Evolutionary conservation across 1,139 yeast genomes (phyloP).

Genomic region (Kodamaea anthophila): DNA sequence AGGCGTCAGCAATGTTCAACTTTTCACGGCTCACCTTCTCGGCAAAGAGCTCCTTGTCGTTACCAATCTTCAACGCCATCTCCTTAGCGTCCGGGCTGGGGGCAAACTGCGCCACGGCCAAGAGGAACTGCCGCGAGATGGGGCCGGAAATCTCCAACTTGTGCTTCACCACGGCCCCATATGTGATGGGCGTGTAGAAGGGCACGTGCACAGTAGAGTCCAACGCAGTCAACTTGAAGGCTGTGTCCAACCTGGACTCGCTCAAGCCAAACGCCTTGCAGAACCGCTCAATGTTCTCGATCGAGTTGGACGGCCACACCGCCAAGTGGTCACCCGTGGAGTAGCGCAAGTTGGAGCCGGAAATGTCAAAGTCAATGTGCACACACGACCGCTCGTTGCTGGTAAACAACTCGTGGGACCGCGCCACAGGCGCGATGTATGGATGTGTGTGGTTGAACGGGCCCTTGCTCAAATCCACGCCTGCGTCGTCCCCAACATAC

Average conservation of each 20-base stretch:
- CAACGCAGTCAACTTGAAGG: slow-evolving; percentile 60
- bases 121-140: slow-evolving; percentile 81
- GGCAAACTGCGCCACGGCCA: slow-evolving; percentile 77
- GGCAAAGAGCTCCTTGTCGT: slow-evolving; percentile 66
- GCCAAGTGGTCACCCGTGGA: slow-evolving; percentile 96
- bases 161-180: slow-evolving; percentile 79
- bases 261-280: slow-evolving; percentile 55
- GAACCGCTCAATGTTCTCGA: slow-evolving; percentile 64
- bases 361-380: slow-evolving; percentile 83
- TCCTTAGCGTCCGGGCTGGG: slow-evolving; percentile 59
- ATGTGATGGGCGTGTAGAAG: slow-evolving; percentile 88
- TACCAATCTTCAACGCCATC: slow-evolving; percentile 49
- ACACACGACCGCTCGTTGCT: slow-evolving; percentile 70
- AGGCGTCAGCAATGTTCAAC: slow-evolving; percentile 72
- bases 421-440: slow-evolving; percentile 61
- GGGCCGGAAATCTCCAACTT: slow-evolving; percentile 91
- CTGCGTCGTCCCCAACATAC: slow-evolving; percentile 35
- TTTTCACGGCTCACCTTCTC: slow-evolving; percentile 52
- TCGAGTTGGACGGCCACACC: slow-evolving; percentile 86
- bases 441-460: slow-evolving; percentile 87
- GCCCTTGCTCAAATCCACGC: slow-evolving; percentile 50
- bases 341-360: slow-evolving; percentile 70
- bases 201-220: slow-evolving; percentile 72
- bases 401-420: slow-evolving; percentile 65
- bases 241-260: slow-evolving; percentile 43